Evolutionary conservation across 2,329 filamentous ascomycete species (phyloP), one percentile per base, ranked within the genome.

Genomic region (Ilyonectria sp.): DNA sequence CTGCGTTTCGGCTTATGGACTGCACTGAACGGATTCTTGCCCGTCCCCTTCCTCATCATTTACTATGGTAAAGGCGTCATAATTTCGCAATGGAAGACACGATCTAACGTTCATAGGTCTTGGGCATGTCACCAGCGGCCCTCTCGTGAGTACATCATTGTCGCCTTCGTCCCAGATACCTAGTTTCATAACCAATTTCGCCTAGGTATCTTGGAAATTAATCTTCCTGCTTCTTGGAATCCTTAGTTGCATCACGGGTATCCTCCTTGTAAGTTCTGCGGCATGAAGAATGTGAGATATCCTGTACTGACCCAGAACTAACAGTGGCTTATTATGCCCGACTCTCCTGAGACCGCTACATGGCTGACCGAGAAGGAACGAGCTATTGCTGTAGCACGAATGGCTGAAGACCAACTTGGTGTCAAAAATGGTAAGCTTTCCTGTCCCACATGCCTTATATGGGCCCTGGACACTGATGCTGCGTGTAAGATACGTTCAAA

Each of bases 191-290:
- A 47, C 44, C 44, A 23, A 35, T 35, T 47, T 47, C 17, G 17
- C 44, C 9, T 47, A 47, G 44, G 21, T 19, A 47, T 47, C 44
- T 23, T 47, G 44, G 44, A 47, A 47, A 47, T 23, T 47, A n/a
- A 47, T 47, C 21, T 47, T 47, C 44, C 21, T 47, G 44, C 44
- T 47, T n/a, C 44, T 47, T 23, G 44, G 44, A 47, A 47, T 47
- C 21, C 44, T 47, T 23, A 47, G 44, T 23, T 47, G 44, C 44
- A 47, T 47, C 44, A 47, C 44, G 44, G 44, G 44, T 23, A 23
- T 47, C 17, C 44, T 47, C 21, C 44, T 47, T n/a, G 44, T 47
- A 47, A 47, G 44, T 23, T 35, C 33, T 23, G 21, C 21, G 21
- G 21, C 33, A 35, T 23, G 21, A 47, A 47, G 44, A 8, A 15